These are phyloP conservation scores for Dryas alaskensis DNA, from an alignment of 306 rosid species.

Conservation along the genomic window DNA sequence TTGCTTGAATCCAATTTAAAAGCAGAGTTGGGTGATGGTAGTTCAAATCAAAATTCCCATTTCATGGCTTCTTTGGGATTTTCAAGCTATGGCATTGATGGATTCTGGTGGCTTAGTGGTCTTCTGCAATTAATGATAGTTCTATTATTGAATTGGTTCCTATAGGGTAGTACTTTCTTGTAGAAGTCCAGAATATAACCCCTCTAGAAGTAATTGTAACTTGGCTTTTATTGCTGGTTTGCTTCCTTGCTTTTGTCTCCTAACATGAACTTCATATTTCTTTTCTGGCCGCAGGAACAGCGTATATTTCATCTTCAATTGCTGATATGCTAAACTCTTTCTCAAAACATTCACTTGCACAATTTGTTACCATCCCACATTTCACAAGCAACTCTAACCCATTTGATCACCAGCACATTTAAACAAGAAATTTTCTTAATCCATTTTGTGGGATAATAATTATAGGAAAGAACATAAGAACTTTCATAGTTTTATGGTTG, in stretches of 20 bases:
- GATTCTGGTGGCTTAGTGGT: conserved; percentile 44
- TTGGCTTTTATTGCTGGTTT: conserved; percentile 22
- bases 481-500: not conserved
- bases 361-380: not conserved
- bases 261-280: conserved; percentile 5
- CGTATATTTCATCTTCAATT: not conserved
- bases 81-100: conserved; percentile 30
- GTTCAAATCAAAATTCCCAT: conserved; percentile 32
- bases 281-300: not conserved
- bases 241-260: not conserved
- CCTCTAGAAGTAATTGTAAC: conserved; percentile 25
- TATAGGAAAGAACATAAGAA: not conserved
- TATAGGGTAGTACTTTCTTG: conserved; percentile 27
- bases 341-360: not conserved
- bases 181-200: conserved; percentile 22
- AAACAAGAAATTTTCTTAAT: no score
- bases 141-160: conserved; percentile 20
- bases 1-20: conserved; percentile 38
- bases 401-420: no score
- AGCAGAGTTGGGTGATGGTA: conserved; percentile 22
- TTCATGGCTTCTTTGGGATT: conserved; percentile 45
- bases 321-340: not conserved
- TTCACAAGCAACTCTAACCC: no score
- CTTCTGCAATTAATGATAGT: conserved; percentile 33
- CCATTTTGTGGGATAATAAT: not conserved